Percentiles rank a stretch among this genome's conserved stretches.
Evolutionary conservation across 352 stramenopile species (phyloP).

Genomic region (Phytophthora quininea): DNA sequence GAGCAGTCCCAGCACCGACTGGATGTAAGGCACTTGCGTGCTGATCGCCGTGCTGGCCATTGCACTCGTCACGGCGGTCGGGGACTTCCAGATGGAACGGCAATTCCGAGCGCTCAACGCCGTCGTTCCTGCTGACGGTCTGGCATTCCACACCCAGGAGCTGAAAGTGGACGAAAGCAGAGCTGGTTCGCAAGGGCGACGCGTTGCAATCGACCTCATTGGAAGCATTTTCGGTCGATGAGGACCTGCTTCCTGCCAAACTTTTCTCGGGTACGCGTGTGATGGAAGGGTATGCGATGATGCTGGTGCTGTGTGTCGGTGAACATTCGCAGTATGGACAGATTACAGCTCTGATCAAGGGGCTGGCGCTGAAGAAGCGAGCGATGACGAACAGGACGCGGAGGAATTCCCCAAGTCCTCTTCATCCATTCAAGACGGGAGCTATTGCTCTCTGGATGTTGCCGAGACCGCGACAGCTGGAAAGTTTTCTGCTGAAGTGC

Average conservation of each 20-base stretch:
- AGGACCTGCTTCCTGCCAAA: conserved; percentile 6
- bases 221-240: neutral
- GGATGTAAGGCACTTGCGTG: conserved; percentile 75
- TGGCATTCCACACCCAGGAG: conserved; percentile 78
- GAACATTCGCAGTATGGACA: conserved; percentile 89
- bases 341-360: conserved; percentile 79
- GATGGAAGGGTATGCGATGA: conserved; percentile 84
- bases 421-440: conserved; percentile 45
- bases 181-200: conserved; percentile 74
- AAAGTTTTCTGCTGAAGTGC: conserved; percentile 6
- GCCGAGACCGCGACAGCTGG: conserved; percentile 7
- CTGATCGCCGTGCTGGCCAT: conserved; percentile 90
- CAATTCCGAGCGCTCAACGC: conserved; percentile 86
- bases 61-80: conserved; percentile 82
- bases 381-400: conserved; percentile 15
- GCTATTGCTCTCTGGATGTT: conserved; percentile 16
- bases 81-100: conserved; percentile 91
- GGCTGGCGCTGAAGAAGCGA: conserved; percentile 5
- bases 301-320: conserved; percentile 92
- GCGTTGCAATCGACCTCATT: conserved; percentile 52
- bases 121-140: conserved; percentile 81
- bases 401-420: conserved; percentile 13
- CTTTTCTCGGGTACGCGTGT: conserved; percentile 91
- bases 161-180: conserved; percentile 86
- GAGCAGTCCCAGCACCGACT: conserved; percentile 41